Base-by-base conservation (phyloP, 139 green algal species). In the Tetradesmus lagerheimii region DNA sequence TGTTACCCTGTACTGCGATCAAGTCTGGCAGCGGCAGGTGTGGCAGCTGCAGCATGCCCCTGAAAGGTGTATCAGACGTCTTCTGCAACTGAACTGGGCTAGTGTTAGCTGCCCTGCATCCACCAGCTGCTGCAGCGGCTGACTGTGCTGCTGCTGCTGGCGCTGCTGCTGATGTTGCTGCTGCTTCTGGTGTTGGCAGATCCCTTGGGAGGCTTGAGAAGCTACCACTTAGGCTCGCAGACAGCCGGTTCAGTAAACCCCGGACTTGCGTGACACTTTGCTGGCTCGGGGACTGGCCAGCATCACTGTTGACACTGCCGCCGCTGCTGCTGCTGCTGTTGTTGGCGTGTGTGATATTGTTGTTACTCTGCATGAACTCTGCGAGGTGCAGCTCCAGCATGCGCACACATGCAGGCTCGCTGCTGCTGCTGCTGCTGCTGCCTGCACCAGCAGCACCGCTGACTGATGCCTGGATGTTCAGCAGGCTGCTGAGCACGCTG, bases 11-110 rank as follows among this genome's bases (percentile, higher is more conserved):
- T 9, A 89, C 66, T 71, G 66, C 38, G 18, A 89, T 39, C 25
- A 89, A 27, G 27, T 82, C 77, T 25, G 84, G 66, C 67, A 89
- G 39, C 4, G 84, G 66, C 25, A 71, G 66, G 23, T 89, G 84
- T 20, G 41, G 47, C 34, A 87, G 50, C 14, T 6, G 53, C 18
- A 87, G 18, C 34, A 77, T 12, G 45, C 34, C 38, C 0, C 25
- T 18, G 0, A 53, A 47, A 9, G 67, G 67, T n/a, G 14, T 78
- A n/a, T 5, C n/a, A 4, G 64, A 31, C 0, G 64, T 31, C n/a
- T n/a, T n/a, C n/a, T n/a, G n/a, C n/a, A n/a, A n/a, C n/a, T n/a
- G n/a, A n/a, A n/a, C n/a, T n/a, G n/a, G 4, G 64, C 25, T 34
- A 18, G n/a, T 11, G n/a, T 18, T 39, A n/a, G 18, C 29, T 23